Conservation (phyloP, 1,284 basidiomycete genomes). For the Marasmius oreades region DNA sequence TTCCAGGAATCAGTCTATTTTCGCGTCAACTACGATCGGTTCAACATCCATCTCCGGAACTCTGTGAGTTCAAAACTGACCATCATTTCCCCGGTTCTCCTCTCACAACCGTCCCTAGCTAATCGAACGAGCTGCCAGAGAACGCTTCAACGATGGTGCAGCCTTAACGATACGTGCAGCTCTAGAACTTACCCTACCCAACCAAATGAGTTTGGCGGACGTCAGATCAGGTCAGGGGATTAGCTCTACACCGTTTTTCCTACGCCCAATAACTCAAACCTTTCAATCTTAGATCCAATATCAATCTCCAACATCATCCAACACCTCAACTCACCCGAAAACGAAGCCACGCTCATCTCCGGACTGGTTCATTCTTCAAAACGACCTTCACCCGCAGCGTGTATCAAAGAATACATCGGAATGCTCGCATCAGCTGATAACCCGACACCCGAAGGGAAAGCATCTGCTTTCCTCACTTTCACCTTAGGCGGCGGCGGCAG, state of each 20-base stretch:
- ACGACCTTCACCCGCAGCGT: conserved; percentile 52
- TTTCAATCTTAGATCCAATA: conserved; percentile 50
- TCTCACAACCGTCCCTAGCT: conserved; percentile 43
- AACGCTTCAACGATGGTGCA: conserved; percentile 76
- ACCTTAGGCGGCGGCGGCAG: conserved; percentile 42
- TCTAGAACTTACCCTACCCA: conserved; percentile 65
- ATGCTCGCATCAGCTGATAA: conserved; percentile 79
- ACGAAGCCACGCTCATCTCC: conserved; percentile 51
- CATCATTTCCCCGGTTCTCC: conserved; percentile 13
- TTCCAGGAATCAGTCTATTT: conserved; percentile 71
- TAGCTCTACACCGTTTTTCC: conserved; percentile 13
- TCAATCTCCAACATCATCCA: conserved; percentile 57
- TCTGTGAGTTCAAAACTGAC: conserved; percentile 46
- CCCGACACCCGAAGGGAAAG: conserved; percentile 64
- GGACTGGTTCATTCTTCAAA: conserved; percentile 56
- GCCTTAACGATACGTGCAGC: conserved; percentile 69
- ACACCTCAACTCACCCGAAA: conserved; percentile 43
- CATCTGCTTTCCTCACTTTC: conserved; percentile 66
- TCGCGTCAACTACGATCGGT: conserved; percentile 85
- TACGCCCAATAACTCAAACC: background rate
- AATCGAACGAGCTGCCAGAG: conserved; percentile 68
- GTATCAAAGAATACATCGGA: conserved; percentile 74
- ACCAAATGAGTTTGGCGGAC: conserved; percentile 60
- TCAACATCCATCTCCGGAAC: conserved; percentile 87
- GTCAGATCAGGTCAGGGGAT: conserved; percentile 58